phyloP scores from a whole-genome alignment of 352 stramenopile genomes.

The Pythium myriotylum region DNA sequence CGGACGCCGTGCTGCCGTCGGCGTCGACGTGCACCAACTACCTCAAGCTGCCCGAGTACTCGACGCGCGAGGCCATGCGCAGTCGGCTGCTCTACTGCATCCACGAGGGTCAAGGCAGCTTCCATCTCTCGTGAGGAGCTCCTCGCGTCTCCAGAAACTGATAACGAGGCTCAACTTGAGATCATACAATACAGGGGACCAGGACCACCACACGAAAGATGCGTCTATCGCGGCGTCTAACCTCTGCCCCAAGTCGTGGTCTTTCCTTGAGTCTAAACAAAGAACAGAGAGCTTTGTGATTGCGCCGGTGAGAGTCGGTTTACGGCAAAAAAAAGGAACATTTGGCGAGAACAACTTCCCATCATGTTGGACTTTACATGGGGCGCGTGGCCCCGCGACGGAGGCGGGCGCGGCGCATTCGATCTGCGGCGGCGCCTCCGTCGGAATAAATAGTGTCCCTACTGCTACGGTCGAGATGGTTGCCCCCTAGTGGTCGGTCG shows the following conservation, averaged over 20 bases:
- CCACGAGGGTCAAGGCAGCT: slow-evolving; percentile 81
- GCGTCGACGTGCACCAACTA: slow-evolving; percentile 92
- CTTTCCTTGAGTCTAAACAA: too few relatives aligned
- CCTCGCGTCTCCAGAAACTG: neutral
- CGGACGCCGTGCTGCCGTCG: slow-evolving; percentile 73
- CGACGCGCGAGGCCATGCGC: slow-evolving; percentile 70
- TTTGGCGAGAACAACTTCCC: neutral
- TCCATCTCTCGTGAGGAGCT: slow-evolving; percentile 67
- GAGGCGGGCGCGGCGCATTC: slow-evolving; percentile 12
- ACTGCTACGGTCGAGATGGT: slow-evolving; percentile 13
- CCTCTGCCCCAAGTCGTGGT: too few relatives aligned
- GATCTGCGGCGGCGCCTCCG: slow-evolving; percentile 10
- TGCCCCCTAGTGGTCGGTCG: too few relatives aligned
- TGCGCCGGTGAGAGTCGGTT: too few relatives aligned
- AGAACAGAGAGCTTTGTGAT: too few relatives aligned
- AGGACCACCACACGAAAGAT: too few relatives aligned
- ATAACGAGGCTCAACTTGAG: neutral
- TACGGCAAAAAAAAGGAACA: neutral
- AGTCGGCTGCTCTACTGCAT: slow-evolving; percentile 83
- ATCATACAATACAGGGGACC: too few relatives aligned
- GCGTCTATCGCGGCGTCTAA: too few relatives aligned
- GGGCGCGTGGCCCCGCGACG: neutral
- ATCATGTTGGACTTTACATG: slow-evolving; percentile 22
- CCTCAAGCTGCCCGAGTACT: slow-evolving; percentile 92
- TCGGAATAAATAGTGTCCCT: slow-evolving; percentile 30